Evolutionary conservation across 352 stramenopile genomes (phyloP).

Genomic region (Phytophthora citricola): DNA sequence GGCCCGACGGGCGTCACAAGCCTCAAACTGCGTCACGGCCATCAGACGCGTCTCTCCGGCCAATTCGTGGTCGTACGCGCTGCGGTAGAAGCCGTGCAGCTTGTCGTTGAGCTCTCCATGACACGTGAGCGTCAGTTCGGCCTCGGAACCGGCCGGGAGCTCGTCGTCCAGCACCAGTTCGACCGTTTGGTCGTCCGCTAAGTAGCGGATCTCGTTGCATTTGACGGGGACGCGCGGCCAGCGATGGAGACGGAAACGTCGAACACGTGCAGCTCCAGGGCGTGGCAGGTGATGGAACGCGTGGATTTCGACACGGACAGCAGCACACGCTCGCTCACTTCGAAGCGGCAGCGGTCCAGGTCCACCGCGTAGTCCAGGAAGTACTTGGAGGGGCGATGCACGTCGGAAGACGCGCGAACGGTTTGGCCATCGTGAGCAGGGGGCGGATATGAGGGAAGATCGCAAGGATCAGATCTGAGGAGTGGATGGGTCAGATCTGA

Average conservation of each 20-base stretch:
- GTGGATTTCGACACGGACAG: conserved; percentile 70
- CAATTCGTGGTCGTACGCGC: conserved; percentile 91
- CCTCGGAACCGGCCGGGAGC: conserved; percentile 41
- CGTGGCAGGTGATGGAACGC: conserved; percentile 91
- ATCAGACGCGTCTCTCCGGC: conserved; percentile 94
- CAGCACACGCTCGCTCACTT: conserved; percentile 68
- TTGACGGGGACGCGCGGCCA: conserved; percentile 38
- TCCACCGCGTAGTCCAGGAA: conserved; percentile 84
- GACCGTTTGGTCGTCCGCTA: conserved; percentile 60
- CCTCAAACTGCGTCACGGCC: conserved; percentile 90
- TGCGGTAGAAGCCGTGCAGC: conserved; percentile 97
- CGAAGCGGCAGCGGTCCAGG: conserved; percentile 74
- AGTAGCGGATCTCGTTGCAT: conserved; percentile 66
- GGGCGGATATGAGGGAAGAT: not conserved
- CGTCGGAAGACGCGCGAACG: conserved; percentile 74
- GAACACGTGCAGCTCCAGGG: conserved; percentile 93
- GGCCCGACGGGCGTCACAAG: conserved; percentile 91
- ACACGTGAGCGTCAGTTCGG: conserved; percentile 55
- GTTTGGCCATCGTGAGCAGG: conserved; percentile 30
- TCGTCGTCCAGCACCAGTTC: conserved; percentile 55
- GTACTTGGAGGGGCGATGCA: conserved; percentile 67
- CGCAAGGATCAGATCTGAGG: conserved; percentile 9
- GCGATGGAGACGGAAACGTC: conserved; percentile 63
- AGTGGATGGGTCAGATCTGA: too few species aligned
- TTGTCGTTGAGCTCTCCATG: conserved; percentile 90